Conservation (phyloP, 2,329 filamentous ascomycete species). For the Trichoderma sp. region DNA sequence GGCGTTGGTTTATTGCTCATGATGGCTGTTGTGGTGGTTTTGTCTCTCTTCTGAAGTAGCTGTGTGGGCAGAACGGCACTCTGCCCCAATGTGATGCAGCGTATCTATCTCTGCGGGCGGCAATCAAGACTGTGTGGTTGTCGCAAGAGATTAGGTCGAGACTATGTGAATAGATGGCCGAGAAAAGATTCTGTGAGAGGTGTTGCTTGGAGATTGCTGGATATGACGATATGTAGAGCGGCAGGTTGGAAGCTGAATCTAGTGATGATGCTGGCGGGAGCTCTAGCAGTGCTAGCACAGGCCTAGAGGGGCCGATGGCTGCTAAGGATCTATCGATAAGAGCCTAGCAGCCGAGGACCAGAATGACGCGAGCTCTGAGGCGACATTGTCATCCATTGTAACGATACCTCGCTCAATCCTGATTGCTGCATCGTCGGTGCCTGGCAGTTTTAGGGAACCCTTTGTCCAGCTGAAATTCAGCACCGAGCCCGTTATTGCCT, state of each 20-base stretch:
- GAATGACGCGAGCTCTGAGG: constrained; percentile 23
- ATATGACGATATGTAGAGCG: neutral
- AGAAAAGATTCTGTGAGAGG: neutral
- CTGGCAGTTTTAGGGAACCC: neutral
- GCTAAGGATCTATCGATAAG: constrained; percentile 26
- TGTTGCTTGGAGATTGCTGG: neutral
- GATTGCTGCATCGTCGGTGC: neutral
- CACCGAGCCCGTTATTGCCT: neutral
- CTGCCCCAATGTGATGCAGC: neutral
- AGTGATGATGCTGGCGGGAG: neutral
- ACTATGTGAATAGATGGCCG: rapidly evolving
- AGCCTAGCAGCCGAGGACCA: neutral
- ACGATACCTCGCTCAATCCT: neutral
- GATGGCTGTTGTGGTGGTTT: neutral
- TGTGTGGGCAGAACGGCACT: neutral
- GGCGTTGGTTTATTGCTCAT: constrained; percentile 52
- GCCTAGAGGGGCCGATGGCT: constrained; percentile 17
- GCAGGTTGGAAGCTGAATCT: neutral
- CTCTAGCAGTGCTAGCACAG: neutral
- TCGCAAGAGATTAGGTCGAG: neutral
- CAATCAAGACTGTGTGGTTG: neutral
- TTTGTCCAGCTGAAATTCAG: neutral
- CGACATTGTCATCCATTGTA: neutral
- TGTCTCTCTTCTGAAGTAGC: constrained; percentile 2
- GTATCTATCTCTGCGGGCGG: neutral